These are phyloP conservation scores for Ustilago loliicola DNA, from an alignment of 1,284 basidiomycete species.

Conservation along the genomic window DNA sequence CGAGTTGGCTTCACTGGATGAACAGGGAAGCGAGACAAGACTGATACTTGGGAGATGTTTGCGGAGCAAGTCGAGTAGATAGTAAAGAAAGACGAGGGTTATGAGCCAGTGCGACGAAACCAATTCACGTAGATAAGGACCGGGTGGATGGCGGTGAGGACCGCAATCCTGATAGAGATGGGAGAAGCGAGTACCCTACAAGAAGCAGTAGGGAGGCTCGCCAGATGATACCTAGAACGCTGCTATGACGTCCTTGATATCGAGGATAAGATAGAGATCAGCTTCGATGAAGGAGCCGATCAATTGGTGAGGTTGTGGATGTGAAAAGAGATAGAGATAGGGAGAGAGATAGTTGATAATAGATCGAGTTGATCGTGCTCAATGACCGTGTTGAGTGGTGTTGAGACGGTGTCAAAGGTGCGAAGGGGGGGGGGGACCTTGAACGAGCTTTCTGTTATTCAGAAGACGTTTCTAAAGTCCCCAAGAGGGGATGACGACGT, in stretches of 20 bases:
- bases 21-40: constrained; percentile 16
- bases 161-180: constrained; percentile 33
- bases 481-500: constrained; percentile 45
- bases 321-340: constrained; percentile 1
- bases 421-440: constrained; percentile 28
- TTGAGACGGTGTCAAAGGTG: constrained; percentile 18
- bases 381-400: neutral
- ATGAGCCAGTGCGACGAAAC: constrained; percentile 54
- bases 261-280: constrained; percentile 7
- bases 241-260: constrained; percentile 21
- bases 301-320: neutral
- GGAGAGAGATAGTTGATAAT: neutral
- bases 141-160: constrained; percentile 36
- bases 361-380: neutral
- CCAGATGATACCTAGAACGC: constrained; percentile 29
- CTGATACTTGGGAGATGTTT: neutral
- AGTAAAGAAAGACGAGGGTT: constrained; percentile 20
- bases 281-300: constrained; percentile 17
- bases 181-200: constrained; percentile 26
- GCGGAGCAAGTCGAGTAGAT: neutral
- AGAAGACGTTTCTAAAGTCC: constrained; percentile 42
- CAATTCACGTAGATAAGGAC: constrained; percentile 56
- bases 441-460: constrained; percentile 25
- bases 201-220: constrained; percentile 21
- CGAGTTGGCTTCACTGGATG: constrained; percentile 16